Base-by-base conservation (phyloP, 108 stramenopile species). In the Heterococcus sp. region DNA sequence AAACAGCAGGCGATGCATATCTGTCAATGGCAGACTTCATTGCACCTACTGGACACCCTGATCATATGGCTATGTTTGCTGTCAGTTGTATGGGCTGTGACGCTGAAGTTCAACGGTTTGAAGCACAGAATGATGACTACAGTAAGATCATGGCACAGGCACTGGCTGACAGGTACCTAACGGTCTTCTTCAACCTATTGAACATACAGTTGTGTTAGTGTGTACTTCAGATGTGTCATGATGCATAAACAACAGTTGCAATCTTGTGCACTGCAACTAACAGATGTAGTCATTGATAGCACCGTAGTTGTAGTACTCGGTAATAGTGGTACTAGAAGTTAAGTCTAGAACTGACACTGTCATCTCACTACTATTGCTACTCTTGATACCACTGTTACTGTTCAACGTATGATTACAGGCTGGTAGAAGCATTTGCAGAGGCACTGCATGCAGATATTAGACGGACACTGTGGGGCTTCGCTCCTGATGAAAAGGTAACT, bases 371-470 rank as follows among this genome's bases (percentile, higher is more conserved):
- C n/a, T n/a, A n/a, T n/a, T n/a, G n/a, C n/a, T n/a, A n/a, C n/a
- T n/a, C n/a, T n/a, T n/a, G n/a, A n/a, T n/a, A n/a, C n/a, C n/a
- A n/a, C n/a, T n/a, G n/a, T 98, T 29, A 96, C 95, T 2, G 97
- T 97, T 81, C 93, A n/a, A n/a, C n/a, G n/a, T n/a, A n/a, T n/a
- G n/a, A n/a, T n/a, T n/a, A n/a, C n/a, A 58, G 99, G 71, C 92
- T 99, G 79, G 99, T 97, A 30, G 99, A 99, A 88, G 99, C 99
- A 4, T 98, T 97, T 89, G 99, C 99, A n/a, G 99, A 99, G 88
- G 92, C 93, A 75, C 77, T 99, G 36, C 99, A 99, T 76, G 91
- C 93, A 34, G 93, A 93, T 46, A 97, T 99, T 38, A 94, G 99
- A 39, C 82, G 85, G 46, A 91, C 96, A 38, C 87, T 96, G 74